phyloP scores from a whole-genome alignment of 2,329 filamentous ascomycete species.

The Fusarium drepaniforme region DNA sequence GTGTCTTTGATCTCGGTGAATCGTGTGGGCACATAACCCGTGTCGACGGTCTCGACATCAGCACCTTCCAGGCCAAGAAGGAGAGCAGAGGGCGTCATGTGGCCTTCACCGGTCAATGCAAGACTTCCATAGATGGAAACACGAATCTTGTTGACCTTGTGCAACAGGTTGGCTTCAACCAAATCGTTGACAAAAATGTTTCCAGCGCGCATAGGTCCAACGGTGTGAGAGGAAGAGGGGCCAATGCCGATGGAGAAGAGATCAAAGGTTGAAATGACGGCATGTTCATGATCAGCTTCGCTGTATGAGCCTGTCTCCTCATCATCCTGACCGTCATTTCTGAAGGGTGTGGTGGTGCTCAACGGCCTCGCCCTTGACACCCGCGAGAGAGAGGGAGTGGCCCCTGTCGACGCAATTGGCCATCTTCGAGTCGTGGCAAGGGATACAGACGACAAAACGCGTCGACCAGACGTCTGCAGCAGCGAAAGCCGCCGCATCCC shows the following conservation, averaged over 20 bases:
- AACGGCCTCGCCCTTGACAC: slow-evolving; percentile 10
- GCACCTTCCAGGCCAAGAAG: slow-evolving; percentile 63
- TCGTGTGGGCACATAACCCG: slow-evolving; percentile 59
- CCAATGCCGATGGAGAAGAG: slow-evolving; percentile 65
- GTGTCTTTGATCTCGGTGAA: slow-evolving; percentile 60
- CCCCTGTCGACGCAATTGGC: slow-evolving; percentile 19
- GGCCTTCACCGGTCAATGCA: slow-evolving; percentile 63
- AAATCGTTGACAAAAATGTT: slow-evolving; percentile 64
- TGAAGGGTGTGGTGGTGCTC: slow-evolving; percentile 20
- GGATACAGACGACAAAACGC: slow-evolving; percentile 27
- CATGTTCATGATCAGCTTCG: slow-evolving; percentile 63
- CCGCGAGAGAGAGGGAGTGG: slow-evolving; percentile 3
- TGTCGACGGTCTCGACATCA: slow-evolving; percentile 63
- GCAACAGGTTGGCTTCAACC: slow-evolving; percentile 58
- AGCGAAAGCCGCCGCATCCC: slow-evolving; percentile 36
- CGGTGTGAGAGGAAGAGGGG: slow-evolving; percentile 64
- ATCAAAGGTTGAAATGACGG: slow-evolving; percentile 65
- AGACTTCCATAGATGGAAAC: slow-evolving; percentile 63
- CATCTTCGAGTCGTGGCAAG: slow-evolving; percentile 20
- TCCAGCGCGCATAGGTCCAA: slow-evolving; percentile 64
- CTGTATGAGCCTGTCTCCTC: slow-evolving; percentile 55
- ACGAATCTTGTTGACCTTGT: slow-evolving; percentile 60
- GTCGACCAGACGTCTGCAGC: slow-evolving; percentile 30
- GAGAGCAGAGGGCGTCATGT: slow-evolving; percentile 64
- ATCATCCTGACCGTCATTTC: slow-evolving; percentile 35